phyloP scores from a whole-genome alignment of 208 protist genomes.

The Trypanosomatidae sp. region DNA sequence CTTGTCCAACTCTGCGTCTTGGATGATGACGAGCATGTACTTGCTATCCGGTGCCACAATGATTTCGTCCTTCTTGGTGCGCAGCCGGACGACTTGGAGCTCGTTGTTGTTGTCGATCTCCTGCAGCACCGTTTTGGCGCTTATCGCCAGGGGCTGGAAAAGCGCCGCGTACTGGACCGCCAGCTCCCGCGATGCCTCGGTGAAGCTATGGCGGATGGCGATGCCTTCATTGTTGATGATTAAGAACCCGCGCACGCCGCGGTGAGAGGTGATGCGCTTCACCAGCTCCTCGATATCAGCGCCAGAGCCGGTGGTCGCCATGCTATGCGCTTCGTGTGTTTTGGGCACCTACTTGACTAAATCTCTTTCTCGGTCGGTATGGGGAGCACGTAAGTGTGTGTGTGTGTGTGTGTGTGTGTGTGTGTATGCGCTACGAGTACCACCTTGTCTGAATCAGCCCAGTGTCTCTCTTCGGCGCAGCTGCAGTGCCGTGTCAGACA shows the following conservation, averaged over 20 bases:
- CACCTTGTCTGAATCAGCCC: not conserved
- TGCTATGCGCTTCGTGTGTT: not conserved
- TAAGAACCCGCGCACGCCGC: conserved; percentile 94
- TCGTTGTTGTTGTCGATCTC: conserved; percentile 96
- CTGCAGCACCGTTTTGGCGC: conserved; percentile 88
- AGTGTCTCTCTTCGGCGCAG: not conserved
- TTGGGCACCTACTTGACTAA: not conserved
- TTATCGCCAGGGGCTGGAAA: conserved; percentile 93
- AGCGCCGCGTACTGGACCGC: conserved; percentile 94
- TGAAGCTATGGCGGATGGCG: conserved; percentile 93
- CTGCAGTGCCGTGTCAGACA: not conserved
- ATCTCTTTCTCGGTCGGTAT: not conserved
- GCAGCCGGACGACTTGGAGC: conserved; percentile 94
- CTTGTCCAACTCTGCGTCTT: conserved; percentile 58
- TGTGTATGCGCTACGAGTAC: not conserved
- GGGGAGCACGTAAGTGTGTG: not conserved
- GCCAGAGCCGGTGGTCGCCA: conserved; percentile 57
- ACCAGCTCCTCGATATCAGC: conserved; percentile 97
- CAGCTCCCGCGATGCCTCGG: conserved; percentile 81
- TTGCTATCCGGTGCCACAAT: conserved; percentile 95
- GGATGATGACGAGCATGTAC: conserved; percentile 91
- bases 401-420: conserved; percentile 2
- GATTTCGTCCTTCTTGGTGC: conserved; percentile 96
- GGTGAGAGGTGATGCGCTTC: conserved; percentile 94
- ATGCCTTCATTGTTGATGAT: conserved; percentile 96